Evolutionary conservation across 2,329 filamentous ascomycete species (phyloP).

Genomic region (Ophiostoma ulmi): DNA sequence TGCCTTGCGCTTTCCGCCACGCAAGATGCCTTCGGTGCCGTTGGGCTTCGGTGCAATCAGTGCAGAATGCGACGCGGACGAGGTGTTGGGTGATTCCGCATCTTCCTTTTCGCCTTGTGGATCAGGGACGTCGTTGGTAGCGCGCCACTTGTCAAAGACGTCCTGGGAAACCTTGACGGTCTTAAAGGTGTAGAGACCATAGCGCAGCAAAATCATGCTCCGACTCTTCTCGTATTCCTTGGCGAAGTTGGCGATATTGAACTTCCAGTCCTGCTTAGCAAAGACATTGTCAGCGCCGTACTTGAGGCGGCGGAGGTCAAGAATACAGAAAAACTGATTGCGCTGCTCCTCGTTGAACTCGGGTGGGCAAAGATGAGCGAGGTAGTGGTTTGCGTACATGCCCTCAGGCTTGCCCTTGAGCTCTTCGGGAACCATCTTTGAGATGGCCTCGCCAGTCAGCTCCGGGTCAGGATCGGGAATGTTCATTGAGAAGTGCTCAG

Average conservation of each 20-base stretch:
- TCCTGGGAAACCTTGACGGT: constrained; percentile 56
- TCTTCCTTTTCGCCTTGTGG: constrained; percentile 42
- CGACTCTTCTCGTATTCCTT: constrained; percentile 62
- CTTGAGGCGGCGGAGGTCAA: constrained; percentile 57
- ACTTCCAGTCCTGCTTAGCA: constrained; percentile 56
- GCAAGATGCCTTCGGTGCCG: constrained; percentile 35
- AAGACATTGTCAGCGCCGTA: constrained; percentile 59
- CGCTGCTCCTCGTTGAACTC: constrained; percentile 56
- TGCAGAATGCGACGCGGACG: background rate
- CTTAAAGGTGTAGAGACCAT: constrained; percentile 59
- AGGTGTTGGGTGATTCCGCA: background rate
- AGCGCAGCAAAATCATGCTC: constrained; percentile 56
- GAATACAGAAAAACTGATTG: constrained; percentile 59
- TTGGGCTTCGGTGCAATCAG: constrained; percentile 27
- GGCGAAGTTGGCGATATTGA: constrained; percentile 58
- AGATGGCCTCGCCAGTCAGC: constrained; percentile 51
- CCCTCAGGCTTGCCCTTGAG: constrained; percentile 46
- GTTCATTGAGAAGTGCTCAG: constrained; percentile 54
- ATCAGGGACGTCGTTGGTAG: constrained; percentile 51
- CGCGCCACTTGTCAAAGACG: constrained; percentile 54
- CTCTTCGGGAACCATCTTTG: constrained; percentile 50
- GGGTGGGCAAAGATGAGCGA: constrained; percentile 52
- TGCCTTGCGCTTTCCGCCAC: constrained; percentile 51
- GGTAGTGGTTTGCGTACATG: constrained; percentile 56
- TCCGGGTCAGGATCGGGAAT: constrained; percentile 54